Evolutionary conservation across 306 rosid species (phyloP).

Genomic region (Glycine tomentella): DNA sequence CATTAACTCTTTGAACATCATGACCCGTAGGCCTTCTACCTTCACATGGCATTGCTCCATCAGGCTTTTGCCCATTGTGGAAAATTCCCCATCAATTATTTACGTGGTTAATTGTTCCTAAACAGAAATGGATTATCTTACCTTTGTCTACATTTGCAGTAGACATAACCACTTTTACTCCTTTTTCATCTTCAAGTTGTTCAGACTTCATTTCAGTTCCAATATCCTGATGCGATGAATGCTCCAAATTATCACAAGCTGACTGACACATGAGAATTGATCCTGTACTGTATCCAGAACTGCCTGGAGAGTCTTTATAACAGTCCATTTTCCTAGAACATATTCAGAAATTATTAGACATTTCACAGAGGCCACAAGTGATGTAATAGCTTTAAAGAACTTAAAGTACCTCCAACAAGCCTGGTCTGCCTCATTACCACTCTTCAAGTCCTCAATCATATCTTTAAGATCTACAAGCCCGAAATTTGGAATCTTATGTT

Average conservation of each 20-base stretch:
- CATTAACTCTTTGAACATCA: slow-evolving; percentile 5
- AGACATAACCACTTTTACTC: slow-evolving; percentile 48
- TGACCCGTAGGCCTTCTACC: no score
- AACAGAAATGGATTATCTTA: slow-evolving; percentile 43
- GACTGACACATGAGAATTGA: slow-evolving; percentile 67
- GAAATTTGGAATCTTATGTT: slow-evolving; percentile 60
- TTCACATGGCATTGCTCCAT: no score
- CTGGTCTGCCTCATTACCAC: slow-evolving; percentile 60
- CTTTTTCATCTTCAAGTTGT: slow-evolving; percentile 52
- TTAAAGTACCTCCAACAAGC: slow-evolving; percentile 62
- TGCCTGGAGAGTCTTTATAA: slow-evolving; percentile 75
- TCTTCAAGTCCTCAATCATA: slow-evolving; percentile 63
- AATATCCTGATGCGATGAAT: slow-evolving; percentile 54
- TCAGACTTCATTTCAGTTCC: slow-evolving; percentile 50
- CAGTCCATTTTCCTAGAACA: slow-evolving; percentile 71
- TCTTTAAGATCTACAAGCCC: slow-evolving; percentile 70
- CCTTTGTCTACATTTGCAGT: slow-evolving; percentile 60
- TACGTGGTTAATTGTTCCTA: slow-evolving; percentile 16
- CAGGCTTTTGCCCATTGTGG: no score
- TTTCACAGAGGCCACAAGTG: slow-evolving; percentile 1
- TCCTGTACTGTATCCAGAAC: slow-evolving; percentile 88
- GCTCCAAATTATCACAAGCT: slow-evolving; percentile 56
- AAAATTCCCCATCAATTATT: neutral
- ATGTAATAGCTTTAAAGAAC: slow-evolving; percentile 32
- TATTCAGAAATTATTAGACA: slow-evolving; percentile 38